Evolutionary conservation across 257 asterid species (phyloP), one percentile per base, ranked within the genome.

Genomic region (Primulina tabacum): DNA sequence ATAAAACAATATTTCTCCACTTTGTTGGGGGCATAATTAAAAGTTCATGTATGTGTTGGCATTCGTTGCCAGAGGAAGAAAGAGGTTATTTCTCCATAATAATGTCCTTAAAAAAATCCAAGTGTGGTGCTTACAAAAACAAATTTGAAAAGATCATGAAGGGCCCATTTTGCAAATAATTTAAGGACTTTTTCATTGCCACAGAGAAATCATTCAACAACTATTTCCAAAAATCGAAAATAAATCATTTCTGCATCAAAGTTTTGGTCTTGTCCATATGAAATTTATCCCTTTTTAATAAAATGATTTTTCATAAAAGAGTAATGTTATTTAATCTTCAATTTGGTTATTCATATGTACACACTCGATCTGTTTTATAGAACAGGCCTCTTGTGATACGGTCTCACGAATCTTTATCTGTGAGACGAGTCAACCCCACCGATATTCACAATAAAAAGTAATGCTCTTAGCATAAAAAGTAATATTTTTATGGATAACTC

Each of bases 161-260:
- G 78, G 84, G 66, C 69, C 80, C 64, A 43, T 28, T 4, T 24
- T 68, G 58, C 47, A 68, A 82, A 63, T 74, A 72, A 81, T 57
- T 58, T 56, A 37, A 7, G 32, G 67, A 38, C 43, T 68, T 62
- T 73, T 68, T 58, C 20, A 76, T 52, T 73, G 80, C 82, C 82
- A 76, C 75, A 71, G 77, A 43, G 65, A 67, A 73, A 70, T 62
- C 40, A 67, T 18, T 43, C 63, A 18, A 50, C 52, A 70, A 33
- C 60, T 53, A 53, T 65, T 2, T 40, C 18, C 18, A 11, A 43
- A 37, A 5, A 4, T 34, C 53, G 71, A 5, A 30, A 38, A 21
- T 20, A 64, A 64, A 64, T 38, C 28, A 38, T 3, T 38, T 38
- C 50, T 9, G 9, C 2, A 1, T 37, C 12, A 24, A 21, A 65